Conservation (phyloP, 805 yeast species). For the Ogataea kodamae region DNA sequence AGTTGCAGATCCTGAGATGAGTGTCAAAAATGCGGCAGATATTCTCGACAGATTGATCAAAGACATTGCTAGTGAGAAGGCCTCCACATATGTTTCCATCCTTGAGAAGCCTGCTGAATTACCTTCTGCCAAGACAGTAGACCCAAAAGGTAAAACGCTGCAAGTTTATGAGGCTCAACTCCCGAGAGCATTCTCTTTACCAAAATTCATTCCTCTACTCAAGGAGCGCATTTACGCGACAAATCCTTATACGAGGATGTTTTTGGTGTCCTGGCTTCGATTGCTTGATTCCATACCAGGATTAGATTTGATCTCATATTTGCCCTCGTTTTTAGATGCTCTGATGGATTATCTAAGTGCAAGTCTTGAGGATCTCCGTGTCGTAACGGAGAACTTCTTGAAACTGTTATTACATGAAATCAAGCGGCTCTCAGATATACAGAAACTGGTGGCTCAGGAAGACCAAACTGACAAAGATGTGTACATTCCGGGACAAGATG, state of each 20-base stretch:
- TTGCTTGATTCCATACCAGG: slow-evolving; percentile 92
- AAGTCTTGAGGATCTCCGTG: slow-evolving; percentile 80
- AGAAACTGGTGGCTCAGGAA: slow-evolving; percentile 42
- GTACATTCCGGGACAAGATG: slow-evolving; percentile 76
- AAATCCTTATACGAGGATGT: slow-evolving; percentile 89
- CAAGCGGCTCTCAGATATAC: slow-evolving; percentile 68
- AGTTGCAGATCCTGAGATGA: slow-evolving; percentile 85
- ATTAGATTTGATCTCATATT: slow-evolving; percentile 76
- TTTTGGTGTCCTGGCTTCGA: slow-evolving; percentile 89
- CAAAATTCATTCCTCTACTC: slow-evolving; percentile 85
- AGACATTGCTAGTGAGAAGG: slow-evolving; percentile 93
- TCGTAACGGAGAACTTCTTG: slow-evolving; percentile 75
- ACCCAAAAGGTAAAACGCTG: slow-evolving; percentile 54
- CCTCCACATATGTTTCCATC: slow-evolving; percentile 79
- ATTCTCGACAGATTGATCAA: slow-evolving; percentile 84
- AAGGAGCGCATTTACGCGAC: slow-evolving; percentile 88
- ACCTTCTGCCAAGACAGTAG: slow-evolving; percentile 43
- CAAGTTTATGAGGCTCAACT: slow-evolving; percentile 60
- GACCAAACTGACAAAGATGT: slow-evolving; percentile 43
- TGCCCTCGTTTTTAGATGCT: slow-evolving; percentile 88
- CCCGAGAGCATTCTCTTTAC: slow-evolving; percentile 70
- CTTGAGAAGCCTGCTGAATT: slow-evolving; percentile 42
- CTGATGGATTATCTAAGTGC: slow-evolving; percentile 76
- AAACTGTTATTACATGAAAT: slow-evolving; percentile 78
- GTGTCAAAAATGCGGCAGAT: slow-evolving; percentile 95